Conservation (phyloP, 2,329 filamentous ascomycete species). For the Periconia digitata region DNA sequence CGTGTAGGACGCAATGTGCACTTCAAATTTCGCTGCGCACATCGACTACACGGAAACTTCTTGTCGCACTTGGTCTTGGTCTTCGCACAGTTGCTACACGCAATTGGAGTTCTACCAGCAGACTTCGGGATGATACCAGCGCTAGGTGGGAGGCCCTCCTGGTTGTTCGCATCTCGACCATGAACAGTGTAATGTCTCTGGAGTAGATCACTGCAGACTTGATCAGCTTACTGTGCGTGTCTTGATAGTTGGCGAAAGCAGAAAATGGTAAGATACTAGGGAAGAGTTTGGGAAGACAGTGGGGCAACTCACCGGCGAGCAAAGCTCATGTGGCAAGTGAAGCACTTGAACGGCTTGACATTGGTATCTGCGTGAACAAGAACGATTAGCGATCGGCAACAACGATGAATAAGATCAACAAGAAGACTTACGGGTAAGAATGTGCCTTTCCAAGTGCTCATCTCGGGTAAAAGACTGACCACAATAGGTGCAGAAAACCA, state of each 20-base stretch:
- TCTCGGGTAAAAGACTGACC: conserved; percentile 56
- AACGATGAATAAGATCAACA: not conserved
- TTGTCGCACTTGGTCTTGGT: conserved; percentile 59
- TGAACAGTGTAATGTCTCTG: conserved; percentile 57
- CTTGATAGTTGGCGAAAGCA: not conserved
- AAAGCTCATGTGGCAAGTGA: conserved; percentile 58
- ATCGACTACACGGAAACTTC: conserved; percentile 57
- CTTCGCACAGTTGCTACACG: conserved; percentile 57
- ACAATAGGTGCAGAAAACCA: conserved; percentile 58
- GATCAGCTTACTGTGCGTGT: conserved; percentile 16
- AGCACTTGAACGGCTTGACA: conserved; percentile 59
- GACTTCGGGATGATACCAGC: conserved; percentile 56
- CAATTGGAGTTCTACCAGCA: conserved; percentile 54
- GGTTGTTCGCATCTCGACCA: conserved; percentile 53
- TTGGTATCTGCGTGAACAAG: conserved; percentile 48
- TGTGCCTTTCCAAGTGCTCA: conserved; percentile 56
- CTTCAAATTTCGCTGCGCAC: conserved; percentile 51
- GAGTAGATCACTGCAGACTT: conserved; percentile 48
- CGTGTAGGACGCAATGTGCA: conserved; percentile 52
- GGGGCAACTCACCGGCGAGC: conserved; percentile 49
- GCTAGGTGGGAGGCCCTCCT: conserved; percentile 50
- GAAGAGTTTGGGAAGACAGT: conserved; percentile 1
- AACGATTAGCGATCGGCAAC: conserved; percentile 8
- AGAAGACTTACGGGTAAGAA: conserved; percentile 51
- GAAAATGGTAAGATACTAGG: not conserved